Evolutionary conservation across 352 stramenopile genomes (phyloP).

Genomic region (Phytophthora vignae): DNA sequence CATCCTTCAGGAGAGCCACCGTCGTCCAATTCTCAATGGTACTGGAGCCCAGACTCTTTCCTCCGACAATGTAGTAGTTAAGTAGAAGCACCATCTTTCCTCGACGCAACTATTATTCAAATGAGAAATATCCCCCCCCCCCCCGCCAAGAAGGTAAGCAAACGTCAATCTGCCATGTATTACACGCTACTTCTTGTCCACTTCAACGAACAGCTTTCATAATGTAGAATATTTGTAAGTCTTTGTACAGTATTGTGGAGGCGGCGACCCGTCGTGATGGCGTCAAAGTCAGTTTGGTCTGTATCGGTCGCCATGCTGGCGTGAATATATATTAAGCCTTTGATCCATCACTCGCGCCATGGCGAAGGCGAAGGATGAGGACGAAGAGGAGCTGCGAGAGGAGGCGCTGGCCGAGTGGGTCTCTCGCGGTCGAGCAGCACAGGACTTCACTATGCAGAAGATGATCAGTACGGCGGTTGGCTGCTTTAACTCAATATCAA

Average conservation of each 20-base stretch:
- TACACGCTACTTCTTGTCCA: too few species aligned
- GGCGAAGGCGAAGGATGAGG: conserved; percentile 21
- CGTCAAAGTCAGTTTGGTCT: background rate
- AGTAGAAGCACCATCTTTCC: background rate
- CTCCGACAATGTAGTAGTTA: background rate
- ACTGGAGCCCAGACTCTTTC: background rate
- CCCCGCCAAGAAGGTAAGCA: too few species aligned
- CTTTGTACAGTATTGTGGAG: background rate
- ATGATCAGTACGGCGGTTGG: conserved; percentile 62
- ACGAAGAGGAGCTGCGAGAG: conserved; percentile 66
- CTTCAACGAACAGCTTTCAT: too few species aligned
- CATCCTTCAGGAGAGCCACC: background rate
- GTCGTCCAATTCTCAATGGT: background rate
- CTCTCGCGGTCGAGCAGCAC: conserved; percentile 55
- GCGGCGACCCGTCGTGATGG: background rate
- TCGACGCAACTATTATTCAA: too few species aligned
- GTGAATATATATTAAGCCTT: background rate
- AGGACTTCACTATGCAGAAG: conserved; percentile 82
- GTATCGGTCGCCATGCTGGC: background rate
- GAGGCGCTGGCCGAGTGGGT: conserved; percentile 83
- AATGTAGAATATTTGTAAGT: background rate
- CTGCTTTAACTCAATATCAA: too few species aligned
- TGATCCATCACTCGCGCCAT: background rate
- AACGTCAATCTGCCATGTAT: too few species aligned
- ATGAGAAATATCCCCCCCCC: too few species aligned